These are phyloP conservation scores for Drosera spatulata DNA, from an alignment of 179 eudicot genomes.

Conservation along the genomic window DNA sequence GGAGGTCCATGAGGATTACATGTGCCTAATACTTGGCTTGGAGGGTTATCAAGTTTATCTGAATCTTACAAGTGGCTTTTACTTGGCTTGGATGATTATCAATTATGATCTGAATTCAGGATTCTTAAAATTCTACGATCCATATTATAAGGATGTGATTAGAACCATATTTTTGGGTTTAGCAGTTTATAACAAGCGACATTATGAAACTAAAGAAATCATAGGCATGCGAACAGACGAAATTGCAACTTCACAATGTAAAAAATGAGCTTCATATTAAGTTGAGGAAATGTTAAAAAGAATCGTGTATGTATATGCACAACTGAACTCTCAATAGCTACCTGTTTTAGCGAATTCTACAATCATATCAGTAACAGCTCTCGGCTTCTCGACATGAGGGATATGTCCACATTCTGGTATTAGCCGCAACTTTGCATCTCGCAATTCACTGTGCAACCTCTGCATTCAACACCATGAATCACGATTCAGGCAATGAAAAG, in stretches of 20 bases:
- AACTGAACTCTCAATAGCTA: constrained; percentile 5
- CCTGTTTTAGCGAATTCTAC: constrained; percentile 33
- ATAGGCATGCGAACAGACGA: no score
- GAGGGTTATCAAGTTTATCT: no score
- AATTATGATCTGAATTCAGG: no score
- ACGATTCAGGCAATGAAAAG: neutral
- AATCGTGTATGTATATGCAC: neutral
- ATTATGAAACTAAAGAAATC: no score
- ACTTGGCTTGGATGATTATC: no score
- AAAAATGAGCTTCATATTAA: neutral
- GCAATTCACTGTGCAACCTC: constrained; percentile 67
- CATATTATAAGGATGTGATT: no score
- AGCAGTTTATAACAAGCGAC: no score
- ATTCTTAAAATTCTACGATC: no score
- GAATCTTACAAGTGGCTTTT: no score
- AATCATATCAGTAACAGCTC: constrained; percentile 46
- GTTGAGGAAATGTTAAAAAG: neutral
- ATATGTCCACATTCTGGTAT: constrained; percentile 88
- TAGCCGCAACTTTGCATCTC: constrained; percentile 53
- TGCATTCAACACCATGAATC: constrained; percentile 16
- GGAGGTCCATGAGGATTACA: no score
- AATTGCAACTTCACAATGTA: neutral
- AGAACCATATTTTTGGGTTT: no score
- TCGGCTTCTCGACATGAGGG: constrained; percentile 86
- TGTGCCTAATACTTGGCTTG: no score